Conservation (phyloP, 2,329 filamentous ascomycete genomes). For the Pezicula rhizophila region DNA sequence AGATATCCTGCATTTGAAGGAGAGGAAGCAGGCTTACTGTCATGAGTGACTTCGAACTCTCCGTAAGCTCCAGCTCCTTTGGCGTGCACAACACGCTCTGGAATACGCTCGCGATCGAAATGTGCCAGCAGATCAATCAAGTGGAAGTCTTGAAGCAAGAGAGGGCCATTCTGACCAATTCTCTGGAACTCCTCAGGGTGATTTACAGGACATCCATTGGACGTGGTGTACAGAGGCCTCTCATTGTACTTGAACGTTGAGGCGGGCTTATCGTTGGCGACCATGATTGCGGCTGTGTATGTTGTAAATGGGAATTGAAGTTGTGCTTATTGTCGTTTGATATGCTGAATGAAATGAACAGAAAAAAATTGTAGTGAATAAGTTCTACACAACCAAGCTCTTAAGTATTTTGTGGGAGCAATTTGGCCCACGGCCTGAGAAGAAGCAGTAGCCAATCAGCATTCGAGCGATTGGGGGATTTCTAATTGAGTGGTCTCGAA, state of each 20-base stretch:
- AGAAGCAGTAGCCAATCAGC: no score
- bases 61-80: conserved; percentile 40
- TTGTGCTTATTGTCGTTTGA: background rate
- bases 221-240: conserved; percentile 52
- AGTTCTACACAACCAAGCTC: no score
- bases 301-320: background rate
- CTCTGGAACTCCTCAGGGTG: conserved; percentile 47
- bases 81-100: conserved; percentile 56
- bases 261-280: conserved; percentile 35
- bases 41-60: conserved; percentile 26
- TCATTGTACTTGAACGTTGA: conserved; percentile 50
- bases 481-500: no score
- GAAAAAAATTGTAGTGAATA: no score
- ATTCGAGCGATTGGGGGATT: no score
- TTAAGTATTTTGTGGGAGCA: no score
- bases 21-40: conserved; percentile 6
- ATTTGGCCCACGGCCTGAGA: no score
- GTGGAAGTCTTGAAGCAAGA: conserved; percentile 60
- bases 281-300: conserved; percentile 30
- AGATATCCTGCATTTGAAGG: conserved; percentile 6
- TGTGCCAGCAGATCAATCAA: conserved; percentile 55
- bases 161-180: conserved; percentile 48
- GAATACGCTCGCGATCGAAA: conserved; percentile 46
- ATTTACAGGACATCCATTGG: conserved; percentile 52
- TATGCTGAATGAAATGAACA: background rate